phyloP scores from a whole-genome alignment of 345 rosid species.

The Noccaea caerulescens region DNA sequence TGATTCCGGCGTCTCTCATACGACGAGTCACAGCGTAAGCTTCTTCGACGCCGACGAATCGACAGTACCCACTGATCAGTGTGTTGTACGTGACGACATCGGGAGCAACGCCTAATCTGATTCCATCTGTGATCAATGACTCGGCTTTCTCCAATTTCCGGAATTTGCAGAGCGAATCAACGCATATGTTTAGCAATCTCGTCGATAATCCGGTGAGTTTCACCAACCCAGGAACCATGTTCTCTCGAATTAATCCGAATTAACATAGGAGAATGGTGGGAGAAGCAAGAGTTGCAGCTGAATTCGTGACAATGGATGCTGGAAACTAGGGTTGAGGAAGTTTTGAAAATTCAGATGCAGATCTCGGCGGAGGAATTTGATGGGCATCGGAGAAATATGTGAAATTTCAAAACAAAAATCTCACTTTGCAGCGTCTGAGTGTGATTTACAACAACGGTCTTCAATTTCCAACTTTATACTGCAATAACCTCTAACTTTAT shows the following conservation, averaged over 20 bases:
- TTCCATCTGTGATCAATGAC: slow-evolving; percentile 57
- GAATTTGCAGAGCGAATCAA: slow-evolving; percentile 64
- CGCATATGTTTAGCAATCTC: slow-evolving; percentile 62
- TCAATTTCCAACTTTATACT: slow-evolving; percentile 7
- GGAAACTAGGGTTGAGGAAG: background rate
- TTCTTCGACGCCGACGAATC: slow-evolving; percentile 58
- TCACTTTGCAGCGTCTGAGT: slow-evolving; percentile 1
- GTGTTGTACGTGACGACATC: slow-evolving; percentile 86
- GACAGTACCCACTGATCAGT: slow-evolving; percentile 64
- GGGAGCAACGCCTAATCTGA: slow-evolving; percentile 75
- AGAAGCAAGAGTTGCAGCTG: slow-evolving; percentile 31
- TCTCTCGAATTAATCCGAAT: slow-evolving; percentile 29
- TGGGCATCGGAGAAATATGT: background rate
- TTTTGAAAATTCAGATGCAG: slow-evolving; percentile 14
- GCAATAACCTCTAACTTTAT: background rate
- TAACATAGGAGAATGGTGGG: slow-evolving; percentile 26
- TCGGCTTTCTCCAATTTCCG: slow-evolving; percentile 67
- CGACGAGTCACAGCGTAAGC: slow-evolving; percentile 62
- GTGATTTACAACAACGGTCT: slow-evolving; percentile 13
- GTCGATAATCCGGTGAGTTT: slow-evolving; percentile 59
- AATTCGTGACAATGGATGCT: slow-evolving; percentile 17
- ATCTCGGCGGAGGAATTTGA: slow-evolving; percentile 29
- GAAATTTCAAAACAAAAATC: slow-evolving; percentile 1
- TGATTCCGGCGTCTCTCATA: slow-evolving; percentile 71
- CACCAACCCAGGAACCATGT: slow-evolving; percentile 31